phyloP scores from a whole-genome alignment of 768 basidiomycete species.

The Suillus decipiens region DNA sequence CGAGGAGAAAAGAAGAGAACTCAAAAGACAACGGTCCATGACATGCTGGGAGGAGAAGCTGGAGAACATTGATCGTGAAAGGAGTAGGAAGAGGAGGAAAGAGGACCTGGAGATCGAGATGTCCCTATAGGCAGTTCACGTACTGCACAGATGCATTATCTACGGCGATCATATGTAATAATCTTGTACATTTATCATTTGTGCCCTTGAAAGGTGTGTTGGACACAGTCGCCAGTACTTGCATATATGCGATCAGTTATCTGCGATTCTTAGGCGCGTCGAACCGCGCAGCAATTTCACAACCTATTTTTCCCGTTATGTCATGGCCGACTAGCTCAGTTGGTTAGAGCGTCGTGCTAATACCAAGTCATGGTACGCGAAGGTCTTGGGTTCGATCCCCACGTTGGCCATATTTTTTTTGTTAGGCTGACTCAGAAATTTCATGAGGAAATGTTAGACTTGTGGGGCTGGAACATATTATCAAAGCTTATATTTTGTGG shows the following conservation, averaged over 20 bases:
- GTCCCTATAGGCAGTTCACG: slow-evolving; percentile 19
- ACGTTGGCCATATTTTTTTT: slow-evolving; percentile 57
- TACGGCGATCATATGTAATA: background rate
- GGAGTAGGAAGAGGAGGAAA: slow-evolving; percentile 22
- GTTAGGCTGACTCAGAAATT: too few species aligned
- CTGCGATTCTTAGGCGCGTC: too few species aligned
- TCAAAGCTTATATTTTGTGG: background rate
- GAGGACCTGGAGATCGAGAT: slow-evolving; percentile 31
- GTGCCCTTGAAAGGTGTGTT: background rate
- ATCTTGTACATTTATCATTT: background rate
- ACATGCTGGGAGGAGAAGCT: slow-evolving; percentile 48
- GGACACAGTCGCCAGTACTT: too few species aligned
- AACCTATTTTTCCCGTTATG: background rate
- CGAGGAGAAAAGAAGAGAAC: slow-evolving; percentile 16
- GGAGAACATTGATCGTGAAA: slow-evolving; percentile 26
- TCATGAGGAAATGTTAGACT: background rate
- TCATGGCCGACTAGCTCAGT: slow-evolving; percentile 84
- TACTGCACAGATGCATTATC: background rate
- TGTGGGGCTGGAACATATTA: background rate
- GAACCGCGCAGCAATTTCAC: background rate
- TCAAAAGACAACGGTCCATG: slow-evolving; percentile 41
- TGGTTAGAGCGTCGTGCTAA: slow-evolving; percentile 93
- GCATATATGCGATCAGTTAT: too few species aligned
- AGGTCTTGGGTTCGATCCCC: slow-evolving; percentile 83
- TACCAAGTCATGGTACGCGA: slow-evolving; percentile 47